phyloP scores from a whole-genome alignment of 2,329 filamentous ascomycete genomes.

The Cordyceps fumosorosea region DNA sequence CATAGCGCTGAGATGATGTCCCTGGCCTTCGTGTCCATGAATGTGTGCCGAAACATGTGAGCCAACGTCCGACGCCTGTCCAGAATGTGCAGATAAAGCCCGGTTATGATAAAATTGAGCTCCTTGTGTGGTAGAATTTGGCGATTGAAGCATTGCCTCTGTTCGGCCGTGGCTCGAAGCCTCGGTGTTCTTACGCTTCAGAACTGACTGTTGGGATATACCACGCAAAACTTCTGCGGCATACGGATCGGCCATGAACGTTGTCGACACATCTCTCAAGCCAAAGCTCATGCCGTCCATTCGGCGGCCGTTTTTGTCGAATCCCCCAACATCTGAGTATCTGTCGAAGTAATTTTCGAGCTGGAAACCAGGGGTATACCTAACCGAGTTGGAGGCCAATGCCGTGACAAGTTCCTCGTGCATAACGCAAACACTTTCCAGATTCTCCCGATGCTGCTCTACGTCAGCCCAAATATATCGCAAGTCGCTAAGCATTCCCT shows the following conservation, averaged over 20 bases:
- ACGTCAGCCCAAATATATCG: slow-evolving; percentile 70
- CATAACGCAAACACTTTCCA: slow-evolving; percentile 71
- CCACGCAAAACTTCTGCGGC: slow-evolving; percentile 41
- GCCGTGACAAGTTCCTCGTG: slow-evolving; percentile 75
- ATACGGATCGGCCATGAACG: slow-evolving; percentile 52
- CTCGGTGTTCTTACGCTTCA: slow-evolving; percentile 45
- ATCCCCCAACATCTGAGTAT: slow-evolving; percentile 54
- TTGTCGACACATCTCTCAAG: slow-evolving; percentile 59
- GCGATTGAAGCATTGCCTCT: slow-evolving; percentile 29
- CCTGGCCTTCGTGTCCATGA: neutral
- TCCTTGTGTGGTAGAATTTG: slow-evolving; percentile 21
- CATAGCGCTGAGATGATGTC: neutral
- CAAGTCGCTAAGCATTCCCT: slow-evolving; percentile 72
- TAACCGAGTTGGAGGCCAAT: slow-evolving; percentile 56
- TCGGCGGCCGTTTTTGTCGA: slow-evolving; percentile 51
- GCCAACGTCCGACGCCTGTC: neutral
- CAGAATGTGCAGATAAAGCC: neutral
- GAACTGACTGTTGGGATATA: slow-evolving; percentile 31
- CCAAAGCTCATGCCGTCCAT: slow-evolving; percentile 72
- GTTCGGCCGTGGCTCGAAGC: slow-evolving; percentile 33
- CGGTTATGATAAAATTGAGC: slow-evolving; percentile 15
- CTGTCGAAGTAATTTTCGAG: slow-evolving; percentile 84
- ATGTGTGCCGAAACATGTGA: neutral
- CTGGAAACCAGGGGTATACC: slow-evolving; percentile 74
- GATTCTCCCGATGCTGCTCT: slow-evolving; percentile 71